These are phyloP conservation scores for Hirsutella minnesotensis DNA, from an alignment of 2,329 filamentous ascomycete species.

Conservation along the genomic window DNA sequence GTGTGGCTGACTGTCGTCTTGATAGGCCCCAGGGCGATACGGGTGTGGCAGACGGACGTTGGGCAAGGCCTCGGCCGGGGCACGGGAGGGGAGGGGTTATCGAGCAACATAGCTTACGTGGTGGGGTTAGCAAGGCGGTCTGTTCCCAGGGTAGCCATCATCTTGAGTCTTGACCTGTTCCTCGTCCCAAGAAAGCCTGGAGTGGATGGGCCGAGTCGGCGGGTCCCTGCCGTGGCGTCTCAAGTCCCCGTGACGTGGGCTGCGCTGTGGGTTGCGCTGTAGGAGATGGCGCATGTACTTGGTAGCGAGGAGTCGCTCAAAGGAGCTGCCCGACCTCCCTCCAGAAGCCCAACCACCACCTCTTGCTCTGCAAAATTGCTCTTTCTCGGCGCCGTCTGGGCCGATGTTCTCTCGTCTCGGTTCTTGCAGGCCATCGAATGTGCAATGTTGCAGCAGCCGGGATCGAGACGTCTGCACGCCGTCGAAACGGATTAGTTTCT, in stretches of 20 bases:
- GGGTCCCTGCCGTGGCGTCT: not conserved
- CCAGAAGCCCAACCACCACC: not conserved
- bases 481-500: no score
- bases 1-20: constrained; percentile 3
- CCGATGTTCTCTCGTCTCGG: not conserved
- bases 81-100: not conserved
- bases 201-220: not conserved
- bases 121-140: not conserved
- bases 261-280: no score
- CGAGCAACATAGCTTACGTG: not conserved
- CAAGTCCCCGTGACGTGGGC: no score
- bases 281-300: no score
- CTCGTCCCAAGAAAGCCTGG: not conserved
- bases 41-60: constrained; percentile 1
- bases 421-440: not conserved
- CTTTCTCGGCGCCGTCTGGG: not conserved
- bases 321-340: not conserved
- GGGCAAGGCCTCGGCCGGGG: not conserved
- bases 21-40: constrained; percentile 4
- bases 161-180: no score
- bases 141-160: not conserved
- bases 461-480: no score
- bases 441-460: not conserved
- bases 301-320: not conserved
- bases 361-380: not conserved